Evolutionary conservation across 805 yeast species (phyloP), one percentile per base, ranked within the genome.

Genomic region (Pichia thaimueangensis): DNA sequence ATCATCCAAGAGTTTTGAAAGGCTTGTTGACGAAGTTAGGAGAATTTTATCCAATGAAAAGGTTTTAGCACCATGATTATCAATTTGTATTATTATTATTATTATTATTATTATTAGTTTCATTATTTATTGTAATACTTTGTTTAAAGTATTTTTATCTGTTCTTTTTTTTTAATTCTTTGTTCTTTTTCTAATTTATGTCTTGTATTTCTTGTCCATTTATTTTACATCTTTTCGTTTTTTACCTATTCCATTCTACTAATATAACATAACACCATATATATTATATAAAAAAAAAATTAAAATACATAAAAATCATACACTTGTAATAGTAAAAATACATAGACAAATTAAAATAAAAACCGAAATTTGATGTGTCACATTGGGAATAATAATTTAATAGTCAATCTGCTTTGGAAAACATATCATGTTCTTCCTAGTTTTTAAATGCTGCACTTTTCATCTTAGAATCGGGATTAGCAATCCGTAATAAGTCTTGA

Each of bases 1-100:
- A 6, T 80, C 88, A 1, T 62, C 69, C 25, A 76, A 74, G 49
- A 76, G 86, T 6, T 73, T 83, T 40, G 71, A 64, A 28, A 78
- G 78, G 47, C 65, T 83, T 50, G 75, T 74, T 47, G 65, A 62
- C 43, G 89, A 83, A 55, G 72, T 82, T 48, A 78, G 76, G 51
- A 78, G 75, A 55, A 84, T 82, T 27, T 65, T 83, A 52, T 67
- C 66, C 39, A 78, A 78, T 57, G 88, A 82, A 58, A 77, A 78
- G 27, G 84, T 80, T 22, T 61, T 78, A 32, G 68, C 63, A 15
- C 28, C 30, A 32, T 44, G n/a, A 16, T 43, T 38, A 3, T 19
- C 16, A 17, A 22, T 21, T 28, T 35, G 12, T 21, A 22, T 35
- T 6, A 15, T 30, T 20, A 28, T 31, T 30, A 12, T 16, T 30